Base-by-base conservation (phyloP, 1,284 basidiomycete species). In the Leccinum brunneo-olivaceum region DNA sequence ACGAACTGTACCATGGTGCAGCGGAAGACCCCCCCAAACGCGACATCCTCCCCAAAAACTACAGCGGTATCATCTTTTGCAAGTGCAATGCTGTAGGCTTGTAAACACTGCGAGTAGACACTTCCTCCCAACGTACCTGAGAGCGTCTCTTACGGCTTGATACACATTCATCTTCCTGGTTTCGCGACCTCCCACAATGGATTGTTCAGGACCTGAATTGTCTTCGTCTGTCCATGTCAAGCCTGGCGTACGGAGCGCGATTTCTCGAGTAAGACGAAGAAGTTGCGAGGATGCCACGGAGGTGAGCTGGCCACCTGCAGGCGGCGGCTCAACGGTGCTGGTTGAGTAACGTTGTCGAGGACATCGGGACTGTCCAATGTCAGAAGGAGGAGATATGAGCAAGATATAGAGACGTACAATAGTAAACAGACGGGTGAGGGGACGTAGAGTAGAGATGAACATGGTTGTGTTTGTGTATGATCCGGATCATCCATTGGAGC, bases 11-110 rank as follows among this genome's bases (percentile, higher is more conserved):
- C 83, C 84, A 87, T 85, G 0, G 84, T 86, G 51, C 85, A 90
- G 46, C 92, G 76, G 61, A 97, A 96, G 4, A 96, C 93, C 6
- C 93, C 92, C 14, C 92, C 92, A 52, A 95, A 95, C 2, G 87
- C 85, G 36, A 95, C 90, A 53, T 95, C 91, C 61, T 81, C 91
- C n/a, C 94, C 93, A 57, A 97, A 96, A 0, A 96, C 81, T 9
- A 93, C 81, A 0, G 93, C 80, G 36, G 72, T 86, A 34, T 92
- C 85, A 57, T 97, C 91, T 54, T 87, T 90, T 33, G 73, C 69
- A n/a, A 95, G 64, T 3, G 85, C 86, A 45, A 84, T 88, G 43
- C 90, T 90, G 51, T n/a, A 16, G 19, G 23, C 15, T 32, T 28
- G 45, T 46, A 30, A 49, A 34, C n/a, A 52, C 11, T 10, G 15